These are phyloP conservation scores for Calophaca sinica DNA, from an alignment of 306 rosid genomes.

Conservation along the genomic window DNA sequence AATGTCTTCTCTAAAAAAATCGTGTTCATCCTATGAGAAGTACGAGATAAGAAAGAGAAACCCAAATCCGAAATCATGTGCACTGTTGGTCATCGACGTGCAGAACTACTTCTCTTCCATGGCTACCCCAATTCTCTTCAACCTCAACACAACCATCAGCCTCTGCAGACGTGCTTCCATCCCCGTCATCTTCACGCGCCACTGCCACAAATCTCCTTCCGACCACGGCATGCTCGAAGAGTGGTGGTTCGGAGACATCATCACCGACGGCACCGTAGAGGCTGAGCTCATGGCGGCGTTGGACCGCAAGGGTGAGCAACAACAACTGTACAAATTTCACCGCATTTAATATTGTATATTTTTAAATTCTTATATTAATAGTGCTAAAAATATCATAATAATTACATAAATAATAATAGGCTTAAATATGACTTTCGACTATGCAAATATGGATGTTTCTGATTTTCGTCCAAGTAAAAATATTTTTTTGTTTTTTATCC, in stretches of 20 bases:
- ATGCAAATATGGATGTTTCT: too few species aligned
- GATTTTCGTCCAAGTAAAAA: too few species aligned
- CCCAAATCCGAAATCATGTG: constrained; percentile 63
- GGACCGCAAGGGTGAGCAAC: constrained; percentile 30
- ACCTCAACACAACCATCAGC: constrained; percentile 64
- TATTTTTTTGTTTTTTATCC: too few species aligned
- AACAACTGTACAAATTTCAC: not conserved
- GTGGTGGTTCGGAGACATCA: constrained; percentile 74
- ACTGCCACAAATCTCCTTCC: constrained; percentile 59
- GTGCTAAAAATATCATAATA: too few species aligned
- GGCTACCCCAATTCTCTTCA: constrained; percentile 59
- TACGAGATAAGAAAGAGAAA: constrained; percentile 64
- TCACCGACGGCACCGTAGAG: constrained; percentile 64
- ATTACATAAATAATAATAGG: too few species aligned
- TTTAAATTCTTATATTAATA: too few species aligned
- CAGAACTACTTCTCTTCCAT: constrained; percentile 68
- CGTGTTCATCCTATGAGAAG: constrained; percentile 43
- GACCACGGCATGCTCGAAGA: constrained; percentile 65
- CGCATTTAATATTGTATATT: too few species aligned
- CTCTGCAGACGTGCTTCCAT: constrained; percentile 71
- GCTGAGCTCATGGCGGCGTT: constrained; percentile 59
- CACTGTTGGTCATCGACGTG: constrained; percentile 67
- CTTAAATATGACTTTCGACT: too few species aligned
- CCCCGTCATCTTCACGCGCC: constrained; percentile 80
- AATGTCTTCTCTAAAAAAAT: not conserved